Conservation (phyloP, 768 basidiomycete species). For the Leccinum uliginosum region DNA sequence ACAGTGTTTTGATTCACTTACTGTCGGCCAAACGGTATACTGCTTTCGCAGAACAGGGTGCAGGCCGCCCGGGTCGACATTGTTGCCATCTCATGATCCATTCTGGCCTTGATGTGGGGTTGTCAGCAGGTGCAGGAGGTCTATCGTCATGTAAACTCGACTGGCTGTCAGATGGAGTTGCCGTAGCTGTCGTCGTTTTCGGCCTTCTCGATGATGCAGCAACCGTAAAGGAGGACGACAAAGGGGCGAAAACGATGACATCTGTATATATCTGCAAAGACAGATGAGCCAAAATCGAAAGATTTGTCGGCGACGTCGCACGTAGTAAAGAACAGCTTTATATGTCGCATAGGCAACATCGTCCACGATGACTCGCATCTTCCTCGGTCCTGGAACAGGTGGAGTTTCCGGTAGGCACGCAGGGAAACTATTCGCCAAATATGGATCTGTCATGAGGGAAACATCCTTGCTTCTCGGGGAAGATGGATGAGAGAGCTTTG, state of each 20-base stretch:
- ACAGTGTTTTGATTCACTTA: conserved; percentile 33
- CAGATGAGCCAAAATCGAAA: conserved; percentile 6
- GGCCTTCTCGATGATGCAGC: conserved; percentile 17
- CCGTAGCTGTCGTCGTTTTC: conserved; percentile 4
- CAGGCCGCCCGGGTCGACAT: conserved; percentile 55
- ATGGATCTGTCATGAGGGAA: conserved; percentile 16
- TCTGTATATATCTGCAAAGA: conserved; percentile 73
- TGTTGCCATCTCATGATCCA: conserved; percentile 74
- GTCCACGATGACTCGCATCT: conserved; percentile 47
- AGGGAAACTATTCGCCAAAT: not conserved
- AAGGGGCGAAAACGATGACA: conserved; percentile 75
- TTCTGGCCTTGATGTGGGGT: conserved; percentile 44
- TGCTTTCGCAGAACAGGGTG: conserved; percentile 81
- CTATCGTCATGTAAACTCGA: conserved; percentile 27
- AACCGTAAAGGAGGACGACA: conserved; percentile 62
- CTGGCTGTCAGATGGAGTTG: conserved; percentile 34
- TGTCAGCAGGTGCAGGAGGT: conserved; percentile 10
- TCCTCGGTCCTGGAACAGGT: conserved; percentile 42
- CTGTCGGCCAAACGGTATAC: conserved; percentile 81
- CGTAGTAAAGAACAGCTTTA: conserved; percentile 73
- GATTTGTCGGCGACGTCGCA: conserved; percentile 30
- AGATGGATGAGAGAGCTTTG: conserved; percentile 37
- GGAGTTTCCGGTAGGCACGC: not conserved
- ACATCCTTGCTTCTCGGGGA: conserved; percentile 32
- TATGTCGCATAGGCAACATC: conserved; percentile 64